Conservation (phyloP, 441 rosid species). For the Aleurites moluccanus region DNA sequence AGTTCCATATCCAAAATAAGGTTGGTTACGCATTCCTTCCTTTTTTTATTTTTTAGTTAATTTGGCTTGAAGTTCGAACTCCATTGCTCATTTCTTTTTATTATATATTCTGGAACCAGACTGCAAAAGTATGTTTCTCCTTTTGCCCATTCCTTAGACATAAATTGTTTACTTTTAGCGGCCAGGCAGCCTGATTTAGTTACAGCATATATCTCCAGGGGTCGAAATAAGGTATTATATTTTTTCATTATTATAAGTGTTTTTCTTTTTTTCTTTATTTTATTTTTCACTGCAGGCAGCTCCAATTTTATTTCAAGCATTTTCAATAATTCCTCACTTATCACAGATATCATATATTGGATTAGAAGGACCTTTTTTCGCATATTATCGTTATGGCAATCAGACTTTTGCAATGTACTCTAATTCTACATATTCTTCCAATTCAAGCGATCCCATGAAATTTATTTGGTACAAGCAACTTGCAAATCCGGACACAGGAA, state of each 20-base stretch:
- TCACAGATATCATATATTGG: constrained; percentile 61
- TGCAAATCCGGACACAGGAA: constrained; percentile 46
- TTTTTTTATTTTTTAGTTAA: too few relatives aligned
- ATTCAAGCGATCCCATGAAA: not conserved
- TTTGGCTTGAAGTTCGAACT: too few relatives aligned
- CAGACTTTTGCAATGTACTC: constrained; percentile 40
- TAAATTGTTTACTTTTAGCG: too few relatives aligned
- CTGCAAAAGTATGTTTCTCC: too few relatives aligned
- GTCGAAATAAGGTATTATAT: too few relatives aligned
- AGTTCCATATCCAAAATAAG: constrained; percentile 32
- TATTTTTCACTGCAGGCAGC: constrained; percentile 70
- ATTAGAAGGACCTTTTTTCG: constrained; percentile 48
- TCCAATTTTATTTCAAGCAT: constrained; percentile 51
- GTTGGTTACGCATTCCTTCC: constrained; percentile 18
- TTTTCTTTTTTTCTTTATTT: too few relatives aligned
- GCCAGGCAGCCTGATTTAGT: too few relatives aligned
- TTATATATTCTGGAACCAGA: too few relatives aligned
- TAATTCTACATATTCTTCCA: constrained; percentile 35
- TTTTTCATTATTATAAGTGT: too few relatives aligned
- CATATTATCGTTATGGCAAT: constrained; percentile 40
- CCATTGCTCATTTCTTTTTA: too few relatives aligned
- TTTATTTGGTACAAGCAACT: constrained; percentile 54
- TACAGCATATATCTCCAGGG: too few relatives aligned
- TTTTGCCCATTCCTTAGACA: too few relatives aligned
- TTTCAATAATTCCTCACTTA: constrained; percentile 46